These are phyloP conservation scores for Dimargaris xerosporica DNA, from an alignment of 192 early-diverging fungal genomes.

Conservation along the genomic window DNA sequence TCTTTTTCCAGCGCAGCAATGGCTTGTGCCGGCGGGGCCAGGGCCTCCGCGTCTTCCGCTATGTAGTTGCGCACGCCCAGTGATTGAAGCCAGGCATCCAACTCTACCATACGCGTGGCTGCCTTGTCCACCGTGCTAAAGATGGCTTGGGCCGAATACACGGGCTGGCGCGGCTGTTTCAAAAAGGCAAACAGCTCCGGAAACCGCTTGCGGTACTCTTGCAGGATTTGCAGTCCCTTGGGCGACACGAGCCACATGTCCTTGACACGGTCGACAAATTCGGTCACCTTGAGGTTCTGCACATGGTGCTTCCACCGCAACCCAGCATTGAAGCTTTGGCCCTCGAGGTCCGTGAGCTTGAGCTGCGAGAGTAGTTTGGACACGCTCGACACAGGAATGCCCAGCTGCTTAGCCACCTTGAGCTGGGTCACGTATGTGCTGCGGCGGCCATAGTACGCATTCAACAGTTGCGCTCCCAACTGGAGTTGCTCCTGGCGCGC, in stretches of 20 bases:
- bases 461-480: not conserved
- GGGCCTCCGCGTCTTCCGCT: conserved; percentile 3
- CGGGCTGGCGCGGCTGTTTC: conserved; percentile 25
- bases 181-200: not conserved
- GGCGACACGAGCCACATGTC: conserved; percentile 19
- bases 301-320: too few species aligned
- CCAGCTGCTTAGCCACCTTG: not conserved
- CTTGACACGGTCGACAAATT: too few species aligned
- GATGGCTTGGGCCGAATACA: conserved; percentile 37
- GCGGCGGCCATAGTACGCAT: not conserved
- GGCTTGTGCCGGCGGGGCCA: conserved; percentile 4
- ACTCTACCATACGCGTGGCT: not conserved
- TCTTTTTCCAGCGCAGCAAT: conserved; percentile 14
- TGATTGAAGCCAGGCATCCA: conserved; percentile 17
- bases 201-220: too few species aligned
- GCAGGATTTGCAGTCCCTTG: conserved; percentile 23
- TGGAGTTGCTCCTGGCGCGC: not conserved
- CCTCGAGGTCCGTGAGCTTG: not conserved
- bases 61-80: conserved; percentile 31
- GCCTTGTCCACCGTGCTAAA: conserved; percentile 19
- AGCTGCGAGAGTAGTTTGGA: not conserved
- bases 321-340: too few species aligned
- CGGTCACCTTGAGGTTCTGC: too few species aligned
- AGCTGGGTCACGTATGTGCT: not conserved
- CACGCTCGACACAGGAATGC: not conserved